A percentile compares a stretch with the other conserved stretches of the same genome.
Conservation (phyloP, 2,329 filamentous ascomycete genomes). For the Tolypocladium ophioglossoides region DNA sequence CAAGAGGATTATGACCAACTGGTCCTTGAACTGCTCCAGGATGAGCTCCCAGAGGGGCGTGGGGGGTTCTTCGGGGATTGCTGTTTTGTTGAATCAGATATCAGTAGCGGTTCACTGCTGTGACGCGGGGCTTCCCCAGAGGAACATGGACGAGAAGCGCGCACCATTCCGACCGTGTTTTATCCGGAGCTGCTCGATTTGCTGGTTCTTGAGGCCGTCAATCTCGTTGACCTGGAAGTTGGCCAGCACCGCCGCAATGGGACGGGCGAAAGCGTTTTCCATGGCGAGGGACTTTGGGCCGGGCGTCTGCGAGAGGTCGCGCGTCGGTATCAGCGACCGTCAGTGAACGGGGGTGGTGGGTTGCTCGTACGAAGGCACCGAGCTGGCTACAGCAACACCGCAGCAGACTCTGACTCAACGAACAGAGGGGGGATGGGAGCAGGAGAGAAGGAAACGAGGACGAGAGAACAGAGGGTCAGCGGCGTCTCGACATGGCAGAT, state of each 20-base stretch:
- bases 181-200: constrained; percentile 41
- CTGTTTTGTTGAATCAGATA: constrained; percentile 18
- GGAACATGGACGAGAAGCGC: constrained; percentile 12
- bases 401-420: background rate
- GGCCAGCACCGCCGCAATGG: constrained; percentile 47
- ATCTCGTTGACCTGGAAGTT: constrained; percentile 45
- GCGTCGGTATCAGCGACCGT: background rate
- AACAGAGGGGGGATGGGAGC: constrained; percentile 5
- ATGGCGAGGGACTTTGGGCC: constrained; percentile 25
- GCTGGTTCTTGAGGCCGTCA: constrained; percentile 46
- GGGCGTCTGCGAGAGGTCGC: background rate
- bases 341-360: background rate
- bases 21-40: constrained; percentile 97
- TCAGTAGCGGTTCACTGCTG: constrained; percentile 6
- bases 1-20: constrained; percentile 89
- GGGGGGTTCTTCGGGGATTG: constrained; percentile 75
- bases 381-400: background rate
- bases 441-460: constrained; percentile 6
- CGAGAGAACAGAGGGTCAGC: constrained; percentile 8
- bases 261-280: constrained; percentile 52
- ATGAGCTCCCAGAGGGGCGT: constrained; percentile 95
- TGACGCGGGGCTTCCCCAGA: background rate
- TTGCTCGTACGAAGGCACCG: background rate
- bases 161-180: constrained; percentile 59
- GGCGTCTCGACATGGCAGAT: constrained; percentile 17